phyloP scores from a whole-genome alignment of 1,284 basidiomycete species.

The Neonothopanus nambi region DNA sequence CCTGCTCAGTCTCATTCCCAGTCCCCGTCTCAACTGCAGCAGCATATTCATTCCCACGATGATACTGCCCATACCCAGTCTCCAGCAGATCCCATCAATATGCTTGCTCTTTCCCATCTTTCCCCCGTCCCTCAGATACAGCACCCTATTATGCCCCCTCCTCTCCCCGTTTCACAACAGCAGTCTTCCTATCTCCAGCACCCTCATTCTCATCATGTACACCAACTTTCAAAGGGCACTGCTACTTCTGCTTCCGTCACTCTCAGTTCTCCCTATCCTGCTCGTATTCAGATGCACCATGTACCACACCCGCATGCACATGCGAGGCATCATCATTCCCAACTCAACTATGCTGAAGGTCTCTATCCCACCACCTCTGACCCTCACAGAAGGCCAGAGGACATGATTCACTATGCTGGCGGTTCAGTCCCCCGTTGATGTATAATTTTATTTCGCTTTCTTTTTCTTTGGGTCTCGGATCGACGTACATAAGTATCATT shows the following conservation, averaged over 20 bases:
- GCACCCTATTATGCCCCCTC: conserved; percentile 16
- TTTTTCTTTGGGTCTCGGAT: conserved; percentile 9
- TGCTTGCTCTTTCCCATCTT: conserved; percentile 5
- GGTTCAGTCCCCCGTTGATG: conserved; percentile 33
- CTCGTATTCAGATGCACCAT: conserved; percentile 61
- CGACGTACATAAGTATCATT: no score
- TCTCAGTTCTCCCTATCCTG: conserved; percentile 53
- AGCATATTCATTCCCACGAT: conserved; percentile 17
- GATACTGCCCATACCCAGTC: conserved; percentile 1
- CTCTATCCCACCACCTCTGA: conserved; percentile 47
- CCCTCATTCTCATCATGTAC: conserved; percentile 20
- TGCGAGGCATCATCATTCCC: conserved; percentile 60
- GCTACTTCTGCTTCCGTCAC: conserved; percentile 39
- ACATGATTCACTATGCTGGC: conserved; percentile 49
- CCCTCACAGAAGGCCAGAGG: conserved; percentile 42
- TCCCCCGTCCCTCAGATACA: conserved; percentile 12
- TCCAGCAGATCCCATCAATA: conserved; percentile 8
- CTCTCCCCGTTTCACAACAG: conserved; percentile 17
- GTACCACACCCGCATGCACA: conserved; percentile 77
- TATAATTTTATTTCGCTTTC: conserved; percentile 14
- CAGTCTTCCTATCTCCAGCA: conserved; percentile 21
- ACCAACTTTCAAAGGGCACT: conserved; percentile 25
- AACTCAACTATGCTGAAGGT: conserved; percentile 45
- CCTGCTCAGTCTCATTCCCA: conserved; percentile 18
- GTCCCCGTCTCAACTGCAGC: conserved; percentile 15